Evolutionary conservation across 192 early-diverging fungal genomes (phyloP).

Genomic region (Backusella luteola): DNA sequence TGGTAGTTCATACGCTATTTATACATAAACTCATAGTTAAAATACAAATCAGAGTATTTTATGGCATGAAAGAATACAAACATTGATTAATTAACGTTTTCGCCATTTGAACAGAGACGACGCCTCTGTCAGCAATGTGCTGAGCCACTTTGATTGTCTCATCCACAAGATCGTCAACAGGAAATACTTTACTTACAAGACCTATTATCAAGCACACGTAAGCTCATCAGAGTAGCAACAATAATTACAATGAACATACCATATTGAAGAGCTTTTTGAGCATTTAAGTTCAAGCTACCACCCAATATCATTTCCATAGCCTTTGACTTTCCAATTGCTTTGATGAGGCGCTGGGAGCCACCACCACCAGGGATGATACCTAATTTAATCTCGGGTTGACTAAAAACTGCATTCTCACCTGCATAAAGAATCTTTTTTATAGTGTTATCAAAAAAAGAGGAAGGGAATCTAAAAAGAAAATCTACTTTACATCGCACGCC

Average conservation of each 20-base stretch:
- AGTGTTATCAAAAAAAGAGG: not conserved
- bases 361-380: slow-evolving; percentile 92
- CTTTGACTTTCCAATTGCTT: slow-evolving; percentile 95
- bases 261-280: slow-evolving; percentile 77
- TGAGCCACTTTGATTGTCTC: slow-evolving; percentile 88
- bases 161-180: slow-evolving; percentile 80
- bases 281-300: slow-evolving; percentile 77
- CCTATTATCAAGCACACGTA: slow-evolving; percentile 14
- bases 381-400: slow-evolving; percentile 98
- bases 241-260: slow-evolving; percentile 23
- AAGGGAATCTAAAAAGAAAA: not conserved
- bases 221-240: too few relatives aligned
- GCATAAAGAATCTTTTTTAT: slow-evolving; percentile 88
- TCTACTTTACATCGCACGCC: slow-evolving; percentile 75
- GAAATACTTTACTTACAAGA: slow-evolving; percentile 87
- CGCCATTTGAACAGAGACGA: slow-evolving; percentile 85
- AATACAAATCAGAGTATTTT: not conserved
- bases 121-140: slow-evolving; percentile 81
- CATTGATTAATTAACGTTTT: slow-evolving; percentile 92
- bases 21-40: not conserved
- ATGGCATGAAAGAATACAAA: slow-evolving; percentile 14
- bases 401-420: slow-evolving; percentile 85
- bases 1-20: slow-evolving; percentile 79
- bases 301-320: slow-evolving; percentile 96
- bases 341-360: slow-evolving; percentile 80